Base-by-base conservation (phyloP, 129 eudicot genomes). In the Saussurea involucrata region DNA sequence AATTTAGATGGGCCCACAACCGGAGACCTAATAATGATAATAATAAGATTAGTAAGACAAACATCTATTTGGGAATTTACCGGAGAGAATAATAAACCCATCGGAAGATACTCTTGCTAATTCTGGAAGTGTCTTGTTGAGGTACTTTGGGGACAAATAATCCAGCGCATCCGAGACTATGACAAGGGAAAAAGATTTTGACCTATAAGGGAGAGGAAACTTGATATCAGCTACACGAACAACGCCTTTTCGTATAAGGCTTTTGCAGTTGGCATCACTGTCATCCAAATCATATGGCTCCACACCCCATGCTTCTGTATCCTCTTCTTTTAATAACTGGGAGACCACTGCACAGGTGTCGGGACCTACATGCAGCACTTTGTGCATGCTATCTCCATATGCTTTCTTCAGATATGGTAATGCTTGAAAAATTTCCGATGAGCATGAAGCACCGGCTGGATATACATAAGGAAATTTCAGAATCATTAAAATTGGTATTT, bases 271-370 rank as follows among this genome's bases (percentile, higher is more conserved):
- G 67, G 44, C 77, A 89, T 92, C 96, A 73, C 78, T 82, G 71
- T 92, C 97, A 71, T 92, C 97, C 36, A 92, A 81, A 37, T 92
- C 97, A 84, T 89, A 92, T 4, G 97, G 97, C 69, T 92, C 97
- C 46, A 92, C 83, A 64, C 95, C 97, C 97, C 97, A 92, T n/a
- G 97, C 95, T 84, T 87, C 97, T 1, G 92, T 88, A 69, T 88
- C 93, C 68, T 90, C 96, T 90, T 92, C 97, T 83, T 87, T 92
- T 57, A 88, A 72, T 71, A 92, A 63, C 22, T 78, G 80, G 53
- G 96, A 84, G 15, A 92, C 88, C 78, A 92, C 90, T n/a, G 93
- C 86, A 82, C 97, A 92, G 12, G 93, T 89, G 60, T 92, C 97
- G 3, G 97, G 97, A 33, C 97, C 97, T 13, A 92, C 90, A 66